Base-by-base conservation (phyloP, 2,329 filamentous ascomycete species). In the Penicillium expansum region DNA sequence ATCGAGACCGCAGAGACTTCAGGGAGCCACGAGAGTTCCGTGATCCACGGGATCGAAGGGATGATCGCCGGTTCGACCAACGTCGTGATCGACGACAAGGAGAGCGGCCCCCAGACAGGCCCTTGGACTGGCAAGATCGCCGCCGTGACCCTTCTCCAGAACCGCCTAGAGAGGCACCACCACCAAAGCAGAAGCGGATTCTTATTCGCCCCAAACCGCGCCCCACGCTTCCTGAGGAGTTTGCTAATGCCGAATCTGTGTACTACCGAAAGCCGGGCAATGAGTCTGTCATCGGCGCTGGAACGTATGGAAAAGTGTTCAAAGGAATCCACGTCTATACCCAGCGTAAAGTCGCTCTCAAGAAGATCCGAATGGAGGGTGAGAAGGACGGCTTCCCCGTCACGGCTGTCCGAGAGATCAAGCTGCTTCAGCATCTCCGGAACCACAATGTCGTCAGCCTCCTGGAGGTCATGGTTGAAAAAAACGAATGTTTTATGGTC, bases 351-450 rank as follows among this genome's bases (percentile, higher is more conserved):
- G 90, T 96, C 55, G 94, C 94, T 3, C 77, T 99, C 70, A 99
- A 99, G 80, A 97, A 97, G 82, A 99, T 99, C 65, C 86, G 97
- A 62, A 97, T 97, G 91, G 94, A 99, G 74, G 96, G 97, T 69
- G 94, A 99, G 78, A 97, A 97, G 73, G 94, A 99, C 74, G 94
- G 94, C 71, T 99, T 99, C 66, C 94, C 94, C 11, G 97, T 99
- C 60, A 99, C 94, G 0, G 93, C 94, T 10, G 83, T 99, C 41
- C 89, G 94, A 65, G 94, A 99, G 74, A 97, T 99, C 79, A 96
- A 97, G 79, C 83, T 99, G 29, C 83, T 99, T 54, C 97, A 99
- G 78, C 86, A 97, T 66, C 80, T 99, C 16, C 91, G 89, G 16
- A 94, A 97, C 71, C 82, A 86, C 57, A 99, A 99, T 69, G 85